Percentiles rank a stretch among this genome's conserved stretches.
Evolutionary conservation across 306 rosid species (phyloP).

Genomic region (Glycine tomentella): DNA sequence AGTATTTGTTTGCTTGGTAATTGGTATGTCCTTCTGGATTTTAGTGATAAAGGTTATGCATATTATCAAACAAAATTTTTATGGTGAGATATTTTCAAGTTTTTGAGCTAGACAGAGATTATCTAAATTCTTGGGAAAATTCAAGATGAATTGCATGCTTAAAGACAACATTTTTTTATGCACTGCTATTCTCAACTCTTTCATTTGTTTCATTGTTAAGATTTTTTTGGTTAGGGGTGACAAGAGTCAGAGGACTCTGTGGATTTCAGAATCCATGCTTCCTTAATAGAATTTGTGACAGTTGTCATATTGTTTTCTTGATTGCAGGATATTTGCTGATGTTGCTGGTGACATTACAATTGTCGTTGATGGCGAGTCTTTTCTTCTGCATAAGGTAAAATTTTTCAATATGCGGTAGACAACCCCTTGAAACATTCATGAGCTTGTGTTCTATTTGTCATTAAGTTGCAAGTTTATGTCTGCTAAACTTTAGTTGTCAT

Average conservation of each 20-base stretch:
- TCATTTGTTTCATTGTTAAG: slow-evolving; percentile 10
- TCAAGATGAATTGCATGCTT: slow-evolving; percentile 7
- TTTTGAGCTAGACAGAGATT: slow-evolving; percentile 4
- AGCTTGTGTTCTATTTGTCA: slow-evolving; percentile 20
- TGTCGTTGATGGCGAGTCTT: slow-evolving; percentile 78
- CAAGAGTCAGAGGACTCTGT: slow-evolving; percentile 18
- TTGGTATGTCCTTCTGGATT: not conserved
- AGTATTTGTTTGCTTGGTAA: slow-evolving; percentile 28
- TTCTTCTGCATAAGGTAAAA: slow-evolving; percentile 84
- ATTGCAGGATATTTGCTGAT: slow-evolving; percentile 80
- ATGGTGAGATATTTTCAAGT: not conserved
- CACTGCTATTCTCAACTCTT: slow-evolving; percentile 4
- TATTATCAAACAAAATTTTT: slow-evolving; percentile 1
- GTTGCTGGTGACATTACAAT: slow-evolving; percentile 92
- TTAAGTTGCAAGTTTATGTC: slow-evolving; percentile 7
- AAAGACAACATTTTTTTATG: not conserved
- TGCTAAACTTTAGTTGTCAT: slow-evolving; percentile 7
- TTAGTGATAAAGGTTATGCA: not conserved
- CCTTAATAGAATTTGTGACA: slow-evolving; percentile 11
- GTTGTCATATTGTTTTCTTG: slow-evolving; percentile 6
- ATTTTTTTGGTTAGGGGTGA: not conserved
- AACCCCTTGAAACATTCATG: not conserved
- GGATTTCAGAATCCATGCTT: slow-evolving; percentile 7
- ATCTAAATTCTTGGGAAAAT: not conserved
- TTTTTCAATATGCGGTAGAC: slow-evolving; percentile 6